A percentile compares a stretch with the other conserved stretches of the same genome.
Conservation (phyloP, 2,329 filamentous ascomycete species). For the Nemania sp. region DNA sequence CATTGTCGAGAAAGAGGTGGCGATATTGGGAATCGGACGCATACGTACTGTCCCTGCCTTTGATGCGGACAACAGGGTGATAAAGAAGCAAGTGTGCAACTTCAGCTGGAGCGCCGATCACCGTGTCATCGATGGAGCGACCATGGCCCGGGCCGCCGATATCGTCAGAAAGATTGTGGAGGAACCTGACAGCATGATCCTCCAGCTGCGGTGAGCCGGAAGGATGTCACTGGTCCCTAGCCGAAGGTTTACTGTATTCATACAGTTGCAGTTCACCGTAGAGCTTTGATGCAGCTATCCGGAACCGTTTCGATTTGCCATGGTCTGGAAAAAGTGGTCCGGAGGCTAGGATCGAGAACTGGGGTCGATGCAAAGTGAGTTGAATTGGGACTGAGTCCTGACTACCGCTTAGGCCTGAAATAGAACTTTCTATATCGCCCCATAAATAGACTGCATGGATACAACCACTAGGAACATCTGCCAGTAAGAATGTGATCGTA, state of each 20-base stretch:
- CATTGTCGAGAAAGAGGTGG: slow-evolving; percentile 87
- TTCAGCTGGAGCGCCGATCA: slow-evolving; percentile 98
- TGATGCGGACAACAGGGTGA: slow-evolving; percentile 59
- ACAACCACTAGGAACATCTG: slow-evolving; percentile 1
- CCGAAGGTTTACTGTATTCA: slow-evolving; percentile 15
- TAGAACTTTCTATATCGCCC: slow-evolving; percentile 2
- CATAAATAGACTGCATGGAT: slow-evolving; percentile 17
- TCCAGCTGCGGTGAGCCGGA: slow-evolving; percentile 68
- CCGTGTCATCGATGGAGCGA: slow-evolving; percentile 90
- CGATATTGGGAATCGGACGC: slow-evolving; percentile 86
- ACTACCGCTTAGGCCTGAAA: background rate
- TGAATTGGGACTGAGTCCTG: slow-evolving; percentile 7
- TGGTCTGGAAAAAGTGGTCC: slow-evolving; percentile 21
- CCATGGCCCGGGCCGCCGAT: slow-evolving; percentile 88
- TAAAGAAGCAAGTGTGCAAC: slow-evolving; percentile 79
- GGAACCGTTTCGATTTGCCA: slow-evolving; percentile 11
- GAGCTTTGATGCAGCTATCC: slow-evolving; percentile 1
- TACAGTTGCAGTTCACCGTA: slow-evolving; percentile 21
- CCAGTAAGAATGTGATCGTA: slow-evolving; percentile 9
- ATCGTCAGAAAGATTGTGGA: slow-evolving; percentile 78
- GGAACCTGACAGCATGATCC: slow-evolving; percentile 82
- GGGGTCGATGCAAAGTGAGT: slow-evolving; percentile 19
- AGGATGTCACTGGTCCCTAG: slow-evolving; percentile 1
- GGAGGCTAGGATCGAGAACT: slow-evolving; percentile 20
- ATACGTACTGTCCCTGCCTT: slow-evolving; percentile 83